phyloP scores from a whole-genome alignment of 345 rosid genomes.

The Gossypium anomalum region DNA sequence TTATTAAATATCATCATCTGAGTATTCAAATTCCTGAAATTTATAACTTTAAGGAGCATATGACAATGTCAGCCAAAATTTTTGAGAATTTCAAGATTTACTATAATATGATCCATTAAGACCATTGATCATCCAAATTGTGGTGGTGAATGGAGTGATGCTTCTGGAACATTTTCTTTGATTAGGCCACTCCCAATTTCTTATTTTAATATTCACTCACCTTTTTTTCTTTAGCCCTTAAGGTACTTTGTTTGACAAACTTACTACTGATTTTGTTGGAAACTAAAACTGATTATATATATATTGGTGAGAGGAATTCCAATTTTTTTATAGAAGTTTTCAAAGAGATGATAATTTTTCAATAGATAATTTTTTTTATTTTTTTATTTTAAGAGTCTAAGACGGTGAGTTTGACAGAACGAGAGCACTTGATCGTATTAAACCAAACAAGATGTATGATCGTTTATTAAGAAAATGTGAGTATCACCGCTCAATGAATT shows the following conservation, averaged over 20 bases:
- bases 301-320: too few species aligned
- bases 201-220: neutral
- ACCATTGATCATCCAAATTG: conserved; percentile 13
- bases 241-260: neutral
- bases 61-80: conserved; percentile 27
- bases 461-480: too few species aligned
- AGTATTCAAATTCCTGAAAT: neutral
- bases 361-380: too few species aligned
- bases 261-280: neutral
- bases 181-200: conserved; percentile 2
- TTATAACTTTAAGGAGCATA: conserved; percentile 32
- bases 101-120: conserved; percentile 24
- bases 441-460: fast-evolving
- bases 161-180: neutral
- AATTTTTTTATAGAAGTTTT: too few species aligned
- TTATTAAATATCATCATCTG: neutral
- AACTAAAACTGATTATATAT: too few species aligned
- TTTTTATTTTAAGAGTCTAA: too few species aligned
- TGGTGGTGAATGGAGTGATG: conserved; percentile 1
- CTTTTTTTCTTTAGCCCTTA: too few species aligned
- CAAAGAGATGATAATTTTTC: too few species aligned
- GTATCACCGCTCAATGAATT: too few species aligned
- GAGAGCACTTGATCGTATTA: too few species aligned
- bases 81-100: conserved; percentile 12
- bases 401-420: too few species aligned